Evolutionary conservation across 768 basidiomycete genomes (phyloP), one percentile per base, ranked within the genome.

Genomic region (Fibroporia radiculosa): DNA sequence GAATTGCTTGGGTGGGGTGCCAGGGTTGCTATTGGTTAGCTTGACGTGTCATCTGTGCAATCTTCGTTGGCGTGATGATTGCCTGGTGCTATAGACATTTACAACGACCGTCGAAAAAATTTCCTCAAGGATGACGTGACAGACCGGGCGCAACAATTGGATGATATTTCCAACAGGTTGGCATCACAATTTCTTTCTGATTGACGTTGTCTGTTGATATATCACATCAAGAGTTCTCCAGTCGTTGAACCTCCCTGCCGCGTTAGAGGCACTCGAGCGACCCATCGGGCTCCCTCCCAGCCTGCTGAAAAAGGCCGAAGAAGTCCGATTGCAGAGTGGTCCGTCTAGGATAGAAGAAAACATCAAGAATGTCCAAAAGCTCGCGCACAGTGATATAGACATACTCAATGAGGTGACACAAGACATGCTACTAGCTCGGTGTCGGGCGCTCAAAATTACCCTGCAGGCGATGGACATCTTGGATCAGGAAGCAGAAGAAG

Each of bases 281-380:
- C 88, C 88, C 1, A 75, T 90, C 19, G 90, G 92, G 14, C 71
- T 98, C 13, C 95, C 95, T 6, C 86, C 92, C 0, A 90, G 90
- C 50, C 65, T 98, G 19, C 62, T 97, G 40, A 78, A 75, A 42
- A 92, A 89, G 62, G 85, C 90, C 0, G 84, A 88, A 56, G 84
- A 95, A 60, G 78, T 98, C 1, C 75, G 87, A 31, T 63, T 75
- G 0, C 84, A 86, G 43, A 76, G 90, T 52, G 93, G 93, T 0
- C 78, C 82, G 0, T 67, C 73, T 3, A 74, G 77, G 23, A 80
- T 97, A 11, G 78, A 82, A 53, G 70, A 74, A 10, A 77, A 80
- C 25, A 70, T 96, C 28, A 78, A 82, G 40, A 82, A 90, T 55
- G 77, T 93, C 0, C 69, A 82, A 43, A 70, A 73, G 42, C 69